Percentiles rank a stretch among this genome's conserved stretches.
Conservation (phyloP, 495 filamentous ascomycete genomes). For the Usnea hakonensis region DNA sequence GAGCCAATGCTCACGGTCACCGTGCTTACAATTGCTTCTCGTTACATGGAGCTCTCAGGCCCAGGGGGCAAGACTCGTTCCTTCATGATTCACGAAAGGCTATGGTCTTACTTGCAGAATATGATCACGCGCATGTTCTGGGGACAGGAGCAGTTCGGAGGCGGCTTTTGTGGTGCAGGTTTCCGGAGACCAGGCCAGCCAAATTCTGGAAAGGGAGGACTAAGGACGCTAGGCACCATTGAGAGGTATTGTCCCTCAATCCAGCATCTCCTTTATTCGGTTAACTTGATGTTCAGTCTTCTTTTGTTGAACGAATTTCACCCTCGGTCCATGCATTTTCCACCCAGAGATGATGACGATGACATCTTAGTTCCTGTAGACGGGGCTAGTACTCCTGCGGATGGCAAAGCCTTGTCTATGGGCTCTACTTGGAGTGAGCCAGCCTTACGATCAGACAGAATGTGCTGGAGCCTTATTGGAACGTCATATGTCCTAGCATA, state of each 20-base stretch:
- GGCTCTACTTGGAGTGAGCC: constrained; percentile 72
- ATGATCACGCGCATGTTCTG: constrained; percentile 93
- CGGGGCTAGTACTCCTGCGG: constrained; percentile 28
- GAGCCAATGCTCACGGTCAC: constrained; percentile 90
- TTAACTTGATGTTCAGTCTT: constrained; percentile 36
- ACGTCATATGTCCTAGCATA: constrained; percentile 83
- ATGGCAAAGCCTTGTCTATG: constrained; percentile 1
- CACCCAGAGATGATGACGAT: constrained; percentile 72
- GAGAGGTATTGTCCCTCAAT: constrained; percentile 43
- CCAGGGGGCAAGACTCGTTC: constrained; percentile 75
- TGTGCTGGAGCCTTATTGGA: constrained; percentile 97
- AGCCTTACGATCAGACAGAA: constrained; percentile 90
- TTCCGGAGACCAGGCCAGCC: constrained; percentile 45
- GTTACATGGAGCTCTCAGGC: constrained; percentile 71
- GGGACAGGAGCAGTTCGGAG: constrained; percentile 91
- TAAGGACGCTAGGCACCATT: constrained; percentile 85
- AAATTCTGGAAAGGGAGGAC: constrained; percentile 55
- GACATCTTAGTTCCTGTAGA: constrained; percentile 47
- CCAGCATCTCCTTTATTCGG: background rate
- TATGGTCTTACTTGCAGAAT: constrained; percentile 90
- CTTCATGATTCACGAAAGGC: constrained; percentile 85
- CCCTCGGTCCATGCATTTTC: constrained; percentile 89
- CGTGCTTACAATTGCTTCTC: constrained; percentile 80
- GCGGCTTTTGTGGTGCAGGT: constrained; percentile 74
- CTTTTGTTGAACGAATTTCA: constrained; percentile 97